Base-by-base conservation (phyloP, 352 stramenopile genomes). In the Thalassiosira mediterranea region DNA sequence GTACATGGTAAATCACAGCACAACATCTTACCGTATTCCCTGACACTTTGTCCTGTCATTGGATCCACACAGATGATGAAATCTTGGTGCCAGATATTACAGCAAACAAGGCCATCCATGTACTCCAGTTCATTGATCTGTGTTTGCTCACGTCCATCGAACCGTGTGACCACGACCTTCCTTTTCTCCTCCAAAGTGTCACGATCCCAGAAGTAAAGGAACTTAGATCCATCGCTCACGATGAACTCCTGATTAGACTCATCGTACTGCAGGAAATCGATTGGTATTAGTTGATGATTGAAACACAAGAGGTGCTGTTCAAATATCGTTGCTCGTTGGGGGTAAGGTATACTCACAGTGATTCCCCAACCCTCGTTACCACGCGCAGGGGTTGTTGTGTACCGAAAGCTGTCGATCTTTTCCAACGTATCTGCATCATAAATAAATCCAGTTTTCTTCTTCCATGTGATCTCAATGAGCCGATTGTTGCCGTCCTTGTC, bases 81-180 rank as follows among this genome's bases (percentile, higher is more conserved):
- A 58, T 95, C 90, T 58, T 95, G 78, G 79, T 96, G 97, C 96
- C 96, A 98, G 63, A 98, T 91, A 84, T 98, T 98, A 17, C 94
- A 95, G 62, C 97, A 96, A 54, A 98, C 92, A 48, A 93, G 93
- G 13, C 95, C 95, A 44, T 96, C 94, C 42, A 93, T 96, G 47
- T 90, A 91, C 78, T 98, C 96, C 17, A 98, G 86, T 75, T 98
- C 96, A 73, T 98, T 98, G 29, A 98, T 73, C 40, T 94, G 62
- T n/a, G 73, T 53, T 42, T 97, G 86, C 44, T 40, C 15, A 15
- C 29, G 34, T 34, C 83, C 81, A 62, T 86, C 60, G 25, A 83
- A 65, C 46, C 83, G 51, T 15, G 57, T 80, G 3, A 92, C 86
- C 37, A 17, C 8, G 3, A 98, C 71, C 26, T 87, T 92, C 0